Conservation (phyloP, 2,329 filamentous ascomycete species). For the Talaromyces sp. region DNA sequence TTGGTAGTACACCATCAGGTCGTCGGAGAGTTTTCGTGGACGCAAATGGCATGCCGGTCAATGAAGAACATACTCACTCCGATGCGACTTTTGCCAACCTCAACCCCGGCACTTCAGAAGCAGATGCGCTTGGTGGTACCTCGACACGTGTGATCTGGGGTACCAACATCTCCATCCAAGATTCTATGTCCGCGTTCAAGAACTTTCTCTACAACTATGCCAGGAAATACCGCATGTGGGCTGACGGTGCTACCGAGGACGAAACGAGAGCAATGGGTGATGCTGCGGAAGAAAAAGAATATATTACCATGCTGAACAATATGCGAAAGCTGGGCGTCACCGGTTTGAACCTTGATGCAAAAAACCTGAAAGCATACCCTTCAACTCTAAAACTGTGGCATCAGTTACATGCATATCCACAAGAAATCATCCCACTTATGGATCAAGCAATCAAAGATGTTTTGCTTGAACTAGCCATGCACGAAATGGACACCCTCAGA, state of each 20-base stretch:
- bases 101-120: slow-evolving; percentile 86
- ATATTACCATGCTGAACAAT: slow-evolving; percentile 78
- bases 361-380: slow-evolving; percentile 88
- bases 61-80: slow-evolving; percentile 49
- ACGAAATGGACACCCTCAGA: slow-evolving; percentile 70
- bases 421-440: slow-evolving; percentile 95
- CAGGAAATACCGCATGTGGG: slow-evolving; percentile 88
- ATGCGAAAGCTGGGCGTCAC: slow-evolving; percentile 85
- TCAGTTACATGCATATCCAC: slow-evolving; percentile 88
- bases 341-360: slow-evolving; percentile 81
- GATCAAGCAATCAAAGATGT: slow-evolving; percentile 91
- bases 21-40: slow-evolving; percentile 62
- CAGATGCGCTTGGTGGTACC: slow-evolving; percentile 77
- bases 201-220: slow-evolving; percentile 91
- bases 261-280: slow-evolving; percentile 66
- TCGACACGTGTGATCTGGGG: slow-evolving; percentile 90
- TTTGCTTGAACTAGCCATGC: slow-evolving; percentile 83
- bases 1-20: slow-evolving; percentile 51
- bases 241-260: slow-evolving; percentile 75
- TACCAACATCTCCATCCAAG: slow-evolving; percentile 90
- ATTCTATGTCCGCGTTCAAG: slow-evolving; percentile 82
- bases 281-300: slow-evolving; percentile 74
- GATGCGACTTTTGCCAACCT: slow-evolving; percentile 65
- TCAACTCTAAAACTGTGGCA: slow-evolving; percentile 92
- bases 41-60: slow-evolving; percentile 59